Percentiles rank a stretch among this genome's conserved stretches.
Conservation (phyloP, 2,329 filamentous ascomycete species). For the Nothophoma quercina region DNA sequence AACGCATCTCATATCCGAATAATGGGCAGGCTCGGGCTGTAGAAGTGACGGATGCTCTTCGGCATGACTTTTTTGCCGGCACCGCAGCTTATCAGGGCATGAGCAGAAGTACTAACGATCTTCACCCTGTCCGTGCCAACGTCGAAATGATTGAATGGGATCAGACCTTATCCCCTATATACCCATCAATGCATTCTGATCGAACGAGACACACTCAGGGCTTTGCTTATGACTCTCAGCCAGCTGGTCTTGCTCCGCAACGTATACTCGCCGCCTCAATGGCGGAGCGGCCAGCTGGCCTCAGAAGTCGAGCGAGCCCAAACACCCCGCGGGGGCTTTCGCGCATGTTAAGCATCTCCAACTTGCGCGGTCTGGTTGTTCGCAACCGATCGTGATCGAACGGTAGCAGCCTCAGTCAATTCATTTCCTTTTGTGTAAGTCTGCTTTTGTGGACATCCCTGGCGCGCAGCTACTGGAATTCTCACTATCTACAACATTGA, state of each 20-base stretch:
- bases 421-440: neutral
- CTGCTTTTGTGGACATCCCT: neutral
- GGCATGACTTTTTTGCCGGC: neutral
- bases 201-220: neutral
- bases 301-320: neutral
- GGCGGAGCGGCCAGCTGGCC: neutral
- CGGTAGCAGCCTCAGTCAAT: neutral
- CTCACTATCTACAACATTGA: no score
- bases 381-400: neutral
- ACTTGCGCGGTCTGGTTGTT: neutral
- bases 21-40: no score
- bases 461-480: no score
- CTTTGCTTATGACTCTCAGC: neutral
- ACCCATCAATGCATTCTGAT: neutral
- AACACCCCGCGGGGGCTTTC: neutral
- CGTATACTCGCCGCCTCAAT: neutral
- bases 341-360: neutral
- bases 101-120: neutral
- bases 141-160: neutral
- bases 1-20: no score
- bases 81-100: no score
- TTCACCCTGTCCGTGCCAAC: neutral
- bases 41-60: neutral
- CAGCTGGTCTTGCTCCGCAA: neutral
- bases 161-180: neutral